Evolutionary conservation across 371 early-diverging fungal species (phyloP).

Genomic region (Lichtheimia ornata): DNA sequence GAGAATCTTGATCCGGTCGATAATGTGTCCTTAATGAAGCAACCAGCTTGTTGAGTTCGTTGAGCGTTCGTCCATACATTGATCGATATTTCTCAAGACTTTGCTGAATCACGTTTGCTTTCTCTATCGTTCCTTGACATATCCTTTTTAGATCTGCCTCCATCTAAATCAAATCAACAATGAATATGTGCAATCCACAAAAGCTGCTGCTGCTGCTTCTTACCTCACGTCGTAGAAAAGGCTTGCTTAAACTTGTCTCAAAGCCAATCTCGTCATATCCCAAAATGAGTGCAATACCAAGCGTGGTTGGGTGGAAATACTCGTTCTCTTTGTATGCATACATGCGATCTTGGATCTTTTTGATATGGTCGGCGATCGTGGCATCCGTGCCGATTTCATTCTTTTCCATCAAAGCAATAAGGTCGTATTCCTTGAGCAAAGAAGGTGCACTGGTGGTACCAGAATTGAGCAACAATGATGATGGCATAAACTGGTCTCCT

Average conservation of each 20-base stretch:
- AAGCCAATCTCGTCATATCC: conserved; percentile 91
- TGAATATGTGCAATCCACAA: neutral
- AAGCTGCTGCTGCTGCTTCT: neutral
- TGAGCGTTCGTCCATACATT: conserved; percentile 56
- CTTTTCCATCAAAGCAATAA: conserved; percentile 97
- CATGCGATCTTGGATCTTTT: conserved; percentile 90
- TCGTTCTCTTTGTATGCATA: conserved; percentile 80
- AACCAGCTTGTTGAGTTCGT: conserved; percentile 50
- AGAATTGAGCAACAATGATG: conserved; percentile 59
- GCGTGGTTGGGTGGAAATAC: conserved; percentile 81
- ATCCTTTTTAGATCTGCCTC: conserved; percentile 50
- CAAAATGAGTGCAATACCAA: conserved; percentile 92
- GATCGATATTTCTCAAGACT: conserved; percentile 62
- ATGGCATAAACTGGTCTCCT: conserved; percentile 76
- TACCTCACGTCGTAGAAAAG: conserved; percentile 81
- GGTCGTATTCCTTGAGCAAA: conserved; percentile 90
- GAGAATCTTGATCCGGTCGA: conserved; percentile 24
- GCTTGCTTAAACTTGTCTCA: conserved; percentile 82
- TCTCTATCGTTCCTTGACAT: conserved; percentile 56
- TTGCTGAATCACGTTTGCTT: conserved; percentile 61
- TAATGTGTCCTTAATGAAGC: conserved; percentile 43
- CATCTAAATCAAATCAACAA: neutral
- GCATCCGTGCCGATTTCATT: conserved; percentile 99
- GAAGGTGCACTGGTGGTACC: conserved; percentile 85
- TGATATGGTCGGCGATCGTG: conserved; percentile 99